phyloP scores from a whole-genome alignment of 805 yeast species.

The Candida awuae region DNA sequence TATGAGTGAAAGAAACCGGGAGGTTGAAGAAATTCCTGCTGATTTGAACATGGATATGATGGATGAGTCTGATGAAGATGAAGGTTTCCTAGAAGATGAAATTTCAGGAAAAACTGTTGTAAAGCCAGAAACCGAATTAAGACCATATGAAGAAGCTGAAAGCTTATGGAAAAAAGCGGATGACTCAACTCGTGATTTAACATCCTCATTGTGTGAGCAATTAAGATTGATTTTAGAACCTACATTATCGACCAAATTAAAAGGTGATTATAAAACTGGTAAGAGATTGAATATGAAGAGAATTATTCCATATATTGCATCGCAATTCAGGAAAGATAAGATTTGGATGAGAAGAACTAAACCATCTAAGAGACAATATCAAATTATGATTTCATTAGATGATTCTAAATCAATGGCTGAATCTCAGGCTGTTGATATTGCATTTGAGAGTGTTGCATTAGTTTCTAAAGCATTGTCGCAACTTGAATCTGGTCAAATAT shows the following conservation, averaged over 20 bases:
- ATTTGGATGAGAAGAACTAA: constrained; percentile 97
- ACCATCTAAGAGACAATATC: constrained; percentile 95
- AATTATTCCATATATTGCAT: constrained; percentile 95
- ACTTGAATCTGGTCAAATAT: constrained; percentile 87
- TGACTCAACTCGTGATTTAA: constrained; percentile 74
- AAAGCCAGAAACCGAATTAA: constrained; percentile 16
- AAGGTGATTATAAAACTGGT: constrained; percentile 96
- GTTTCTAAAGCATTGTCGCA: constrained; percentile 92
- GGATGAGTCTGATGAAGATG: constrained; percentile 26
- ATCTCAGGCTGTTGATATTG: constrained; percentile 79
- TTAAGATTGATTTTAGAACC: constrained; percentile 89
- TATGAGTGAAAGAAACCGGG: constrained; percentile 17
- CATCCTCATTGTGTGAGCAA: constrained; percentile 87
- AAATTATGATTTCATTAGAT: constrained; percentile 94
- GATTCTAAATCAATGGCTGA: constrained; percentile 98
- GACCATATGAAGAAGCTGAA: constrained; percentile 51
- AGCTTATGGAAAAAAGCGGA: constrained; percentile 80
- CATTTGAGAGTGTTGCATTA: constrained; percentile 88
- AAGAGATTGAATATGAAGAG: constrained; percentile 95
- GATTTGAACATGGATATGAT: constrained; percentile 41
- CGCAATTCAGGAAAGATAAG: constrained; percentile 94
- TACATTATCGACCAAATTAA: constrained; percentile 87
- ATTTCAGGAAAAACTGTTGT: constrained; percentile 17
- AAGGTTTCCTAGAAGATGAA: constrained; percentile 18
- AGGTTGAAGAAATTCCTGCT: constrained; percentile 22